Conservation (phyloP, 73 alveolate species). For the Tetrahymena elliotti region DNA sequence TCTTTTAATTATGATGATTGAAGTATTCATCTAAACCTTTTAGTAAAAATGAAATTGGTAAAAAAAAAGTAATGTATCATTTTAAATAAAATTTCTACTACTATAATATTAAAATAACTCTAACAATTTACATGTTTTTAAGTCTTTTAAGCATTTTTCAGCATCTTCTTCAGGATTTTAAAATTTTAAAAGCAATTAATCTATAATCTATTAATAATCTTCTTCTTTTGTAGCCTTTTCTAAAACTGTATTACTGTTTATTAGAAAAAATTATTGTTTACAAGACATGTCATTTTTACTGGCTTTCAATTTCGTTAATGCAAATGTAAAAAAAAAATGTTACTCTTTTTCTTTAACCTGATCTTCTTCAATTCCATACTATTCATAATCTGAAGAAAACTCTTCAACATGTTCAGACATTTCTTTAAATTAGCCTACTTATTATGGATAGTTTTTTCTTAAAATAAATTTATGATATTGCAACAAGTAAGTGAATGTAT, state of each 20-base stretch:
- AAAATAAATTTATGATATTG: too few species aligned
- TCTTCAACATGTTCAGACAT: background rate
- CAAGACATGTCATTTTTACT: background rate
- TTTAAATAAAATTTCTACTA: background rate
- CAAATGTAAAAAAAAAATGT: background rate
- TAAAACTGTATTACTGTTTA: background rate
- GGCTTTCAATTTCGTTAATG: background rate
- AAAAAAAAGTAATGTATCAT: too few species aligned
- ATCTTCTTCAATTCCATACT: background rate
- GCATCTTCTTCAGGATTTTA: background rate
- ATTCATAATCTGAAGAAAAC: background rate
- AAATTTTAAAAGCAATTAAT: background rate
- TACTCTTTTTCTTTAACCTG: background rate
- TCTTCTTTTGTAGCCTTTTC: background rate
- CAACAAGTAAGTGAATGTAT: background rate
- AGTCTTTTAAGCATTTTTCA: background rate
- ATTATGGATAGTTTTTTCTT: background rate
- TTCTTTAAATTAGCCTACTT: background rate
- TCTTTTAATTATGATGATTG: background rate
- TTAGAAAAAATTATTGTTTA: background rate
- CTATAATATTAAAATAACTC: background rate
- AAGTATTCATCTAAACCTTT: background rate
- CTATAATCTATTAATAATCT: background rate
- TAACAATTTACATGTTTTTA: background rate
- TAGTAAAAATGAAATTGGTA: too few species aligned